Base-by-base conservation (phyloP, 2,329 filamentous ascomycete genomes). In the Gaeumannomyces tritici region DNA sequence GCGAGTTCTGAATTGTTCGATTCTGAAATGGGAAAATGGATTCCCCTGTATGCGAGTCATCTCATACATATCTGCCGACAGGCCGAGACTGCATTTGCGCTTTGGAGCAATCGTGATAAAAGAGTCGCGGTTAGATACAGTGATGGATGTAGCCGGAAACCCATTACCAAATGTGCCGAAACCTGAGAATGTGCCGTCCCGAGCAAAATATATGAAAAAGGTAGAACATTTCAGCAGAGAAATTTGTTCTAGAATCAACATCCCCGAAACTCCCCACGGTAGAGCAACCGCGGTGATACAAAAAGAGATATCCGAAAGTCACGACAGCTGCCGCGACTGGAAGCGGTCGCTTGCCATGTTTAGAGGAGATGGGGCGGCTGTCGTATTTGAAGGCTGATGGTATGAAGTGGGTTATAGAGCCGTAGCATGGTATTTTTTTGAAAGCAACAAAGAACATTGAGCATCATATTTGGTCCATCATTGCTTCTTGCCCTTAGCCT, bases 401-500 rank as follows among this genome's bases (percentile, higher is more conserved):
- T 18, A 1, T 5, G n/a, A n/a, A n/a, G 11, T 1, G 42, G 42
- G 9, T n/a, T 51, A 21, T 51, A 51, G 42, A 51, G 42, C 18
- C 42, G 42, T 21, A 51, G 21, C 4, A 21, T 51, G 42, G 42
- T 51, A 51, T 51, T 51, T n/a, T 9, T n/a, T n/a, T n/a, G n/a
- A 7, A 51, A n/a, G 18, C 2, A 51, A 15, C 42, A 51, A 51
- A 51, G 21, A 51, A 51, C 18, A 51, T 6, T 9, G 6, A 9
- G 21, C 42, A 9, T n/a, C 42, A n/a, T 2, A 9, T 7, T 2
- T 9, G 15, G 6, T 60, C 35, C 55, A 63, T 63, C 64, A 73
- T 68, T 70, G 63, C 64, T 70, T 71, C 67, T 73, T 72, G 61
- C 67, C 69, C 67, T 71, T 73, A 61, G 69, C 68, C 70, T 73